A percentile compares a stretch with the other conserved stretches of the same genome.
Conservation (phyloP, 164 flowering plant species). For the Berberis vulgaris region DNA sequence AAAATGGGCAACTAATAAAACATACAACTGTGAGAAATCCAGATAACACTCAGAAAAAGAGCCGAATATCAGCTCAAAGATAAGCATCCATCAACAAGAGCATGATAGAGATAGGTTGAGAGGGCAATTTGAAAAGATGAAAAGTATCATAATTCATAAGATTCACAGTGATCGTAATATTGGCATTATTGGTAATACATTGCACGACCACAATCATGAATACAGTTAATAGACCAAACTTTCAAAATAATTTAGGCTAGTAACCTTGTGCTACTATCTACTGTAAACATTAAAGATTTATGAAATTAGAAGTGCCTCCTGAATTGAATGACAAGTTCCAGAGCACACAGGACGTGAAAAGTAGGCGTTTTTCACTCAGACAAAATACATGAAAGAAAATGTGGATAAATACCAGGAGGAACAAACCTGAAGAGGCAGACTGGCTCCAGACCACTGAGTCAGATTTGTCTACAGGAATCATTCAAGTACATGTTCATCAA, state of each 20-base stretch:
- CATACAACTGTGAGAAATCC: neutral
- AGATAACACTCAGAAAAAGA: neutral
- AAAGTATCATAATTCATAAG: no score
- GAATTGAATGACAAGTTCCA: neutral
- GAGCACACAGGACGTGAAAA: neutral
- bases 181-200: no score
- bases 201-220: no score
- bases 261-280: neutral
- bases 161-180: no score
- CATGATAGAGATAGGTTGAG: no score
- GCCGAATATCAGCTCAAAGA: neutral
- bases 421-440: slow-evolving; percentile 93
- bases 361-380: neutral
- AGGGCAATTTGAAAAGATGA: no score
- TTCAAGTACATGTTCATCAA: slow-evolving; percentile 25
- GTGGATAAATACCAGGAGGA: neutral
- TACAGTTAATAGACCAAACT: neutral
- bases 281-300: neutral
- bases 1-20: neutral
- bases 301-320: neutral
- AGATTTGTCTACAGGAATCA: slow-evolving; percentile 80
- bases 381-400: neutral
- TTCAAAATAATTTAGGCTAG: no score
- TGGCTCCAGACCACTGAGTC: slow-evolving; percentile 99
- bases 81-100: no score